Evolutionary conservation across 2,329 filamentous ascomycete species (phyloP), one percentile per base, ranked within the genome.

Genomic region (Fusarium sp.): DNA sequence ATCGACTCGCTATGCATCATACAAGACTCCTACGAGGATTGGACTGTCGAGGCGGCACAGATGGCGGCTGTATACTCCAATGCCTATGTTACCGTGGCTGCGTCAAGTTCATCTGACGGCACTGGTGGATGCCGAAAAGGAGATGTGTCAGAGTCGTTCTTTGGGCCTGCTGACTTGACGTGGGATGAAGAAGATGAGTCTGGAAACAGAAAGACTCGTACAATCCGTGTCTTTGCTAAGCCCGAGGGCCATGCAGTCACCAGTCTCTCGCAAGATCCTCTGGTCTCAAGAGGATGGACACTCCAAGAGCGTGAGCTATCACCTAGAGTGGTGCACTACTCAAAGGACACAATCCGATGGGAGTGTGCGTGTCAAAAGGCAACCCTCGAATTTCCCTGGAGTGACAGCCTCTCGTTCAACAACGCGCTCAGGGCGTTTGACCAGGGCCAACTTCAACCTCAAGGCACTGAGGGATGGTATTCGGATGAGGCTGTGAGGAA

Each of bases 51-150:
- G 22, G 63, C 69, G 6, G 35, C 68, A 5, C 31, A 35, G 27
- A 71, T 68, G 69, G 69, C 62, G 4, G 40, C 57, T 5, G 58
- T 71, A 5, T 71, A 71, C 27, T 45, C 68, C 6, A 71, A 68
- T 13, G 57, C 69, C 1, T 45, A 47, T 3, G 38, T 71, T 1
- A 71, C 69, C 4, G 47, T 71, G 10, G 70, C 66, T 25, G 63
- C 66, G 10, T 11, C 52, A 61, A 25, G 66, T 65, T 31, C 63
- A 31, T 6, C 40, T n/a, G 14, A 67, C 1, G 66, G 63, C 8
- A 61, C 20, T 4, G 36, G 63, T 2, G 66, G 66, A 4, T 68
- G 65, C 29, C 4, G 3, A 42, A 25, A 27, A n/a, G 56, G 9
- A 61, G 52, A 40, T 60, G 33, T 42, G 1, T 1, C 7, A 27